These are phyloP conservation scores for Epichloe coenophiala DNA, from an alignment of 2,329 filamentous ascomycete species.

Conservation along the genomic window DNA sequence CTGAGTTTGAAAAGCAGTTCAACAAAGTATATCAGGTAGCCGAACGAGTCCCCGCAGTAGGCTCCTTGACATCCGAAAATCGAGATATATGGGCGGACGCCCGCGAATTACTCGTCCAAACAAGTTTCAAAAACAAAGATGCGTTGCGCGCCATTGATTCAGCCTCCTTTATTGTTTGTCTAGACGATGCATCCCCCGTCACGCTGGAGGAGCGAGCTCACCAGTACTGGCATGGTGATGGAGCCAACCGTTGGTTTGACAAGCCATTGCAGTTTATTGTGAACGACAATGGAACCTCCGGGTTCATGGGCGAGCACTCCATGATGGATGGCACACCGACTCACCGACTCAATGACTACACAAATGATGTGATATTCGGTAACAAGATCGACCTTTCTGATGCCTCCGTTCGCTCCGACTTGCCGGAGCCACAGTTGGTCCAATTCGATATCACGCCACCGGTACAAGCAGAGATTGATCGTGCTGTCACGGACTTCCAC, in stretches of 20 bases:
- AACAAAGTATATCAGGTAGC: constrained; percentile 66
- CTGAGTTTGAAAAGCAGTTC: constrained; percentile 86
- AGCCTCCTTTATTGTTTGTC: constrained; percentile 79
- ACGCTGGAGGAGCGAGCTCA: constrained; percentile 91
- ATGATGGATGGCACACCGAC: constrained; percentile 99
- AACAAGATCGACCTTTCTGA: constrained; percentile 87
- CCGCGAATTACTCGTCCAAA: constrained; percentile 59
- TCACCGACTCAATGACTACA: constrained; percentile 89
- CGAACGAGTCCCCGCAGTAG: constrained; percentile 60
- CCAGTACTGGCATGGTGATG: constrained; percentile 97
- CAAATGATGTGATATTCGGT: constrained; percentile 82
- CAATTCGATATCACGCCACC: constrained; percentile 66
- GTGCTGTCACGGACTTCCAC: constrained; percentile 65
- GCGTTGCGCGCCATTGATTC: constrained; percentile 74
- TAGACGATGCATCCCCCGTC: constrained; percentile 82
- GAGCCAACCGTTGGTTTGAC: constrained; percentile 91
- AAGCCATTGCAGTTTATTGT: constrained; percentile 97
- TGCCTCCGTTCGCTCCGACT: constrained; percentile 61
- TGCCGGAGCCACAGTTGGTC: constrained; percentile 67
- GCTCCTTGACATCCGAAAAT: constrained; percentile 80
- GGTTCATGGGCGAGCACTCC: constrained; percentile 96
- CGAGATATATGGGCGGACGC: constrained; percentile 86
- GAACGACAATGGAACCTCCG: constrained; percentile 94
- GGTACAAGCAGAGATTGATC: constrained; percentile 64
- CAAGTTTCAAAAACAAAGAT: constrained; percentile 66